Conservation (phyloP, 306 rosid genomes). For the Casuarina cunninghamiana region DNA sequence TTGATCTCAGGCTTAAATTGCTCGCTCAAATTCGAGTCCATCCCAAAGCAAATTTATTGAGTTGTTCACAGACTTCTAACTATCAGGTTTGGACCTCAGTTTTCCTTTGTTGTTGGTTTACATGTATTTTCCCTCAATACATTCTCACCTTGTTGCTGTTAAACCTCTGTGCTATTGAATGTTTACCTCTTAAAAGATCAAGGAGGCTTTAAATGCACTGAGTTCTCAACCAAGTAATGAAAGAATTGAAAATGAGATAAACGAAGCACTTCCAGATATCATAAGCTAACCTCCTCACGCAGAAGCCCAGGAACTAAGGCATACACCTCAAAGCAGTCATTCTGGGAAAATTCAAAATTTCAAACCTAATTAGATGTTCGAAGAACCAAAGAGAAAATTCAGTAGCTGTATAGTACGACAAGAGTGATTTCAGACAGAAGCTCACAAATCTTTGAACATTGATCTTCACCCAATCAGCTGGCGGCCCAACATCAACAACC, state of each 20-base stretch:
- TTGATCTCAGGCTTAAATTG: conserved; percentile 1
- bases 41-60: not conserved
- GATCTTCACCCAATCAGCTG: conserved; percentile 99
- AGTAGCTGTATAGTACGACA: not conserved
- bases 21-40: not conserved
- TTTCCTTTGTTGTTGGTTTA: not conserved
- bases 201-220: not conserved
- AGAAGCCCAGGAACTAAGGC: conserved; percentile 99
- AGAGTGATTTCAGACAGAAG: conserved; percentile 19
- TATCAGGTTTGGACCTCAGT: not conserved
- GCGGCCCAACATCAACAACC: conserved; percentile 87
- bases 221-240: not conserved
- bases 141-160: not conserved
- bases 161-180: not conserved
- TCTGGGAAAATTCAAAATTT: conserved; percentile 50
- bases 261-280: conserved; percentile 9
- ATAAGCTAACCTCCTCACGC: conserved; percentile 82
- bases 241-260: conserved; percentile 6
- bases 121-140: not conserved
- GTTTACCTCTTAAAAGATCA: not conserved
- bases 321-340: conserved; percentile 93
- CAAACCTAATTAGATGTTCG: conserved; percentile 20
- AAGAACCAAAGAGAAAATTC: not conserved
- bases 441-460: conserved; percentile 94
- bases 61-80: not conserved